These are phyloP conservation scores for Yarrowia osloensis DNA, from an alignment of 805 yeast species.

Conservation along the genomic window DNA sequence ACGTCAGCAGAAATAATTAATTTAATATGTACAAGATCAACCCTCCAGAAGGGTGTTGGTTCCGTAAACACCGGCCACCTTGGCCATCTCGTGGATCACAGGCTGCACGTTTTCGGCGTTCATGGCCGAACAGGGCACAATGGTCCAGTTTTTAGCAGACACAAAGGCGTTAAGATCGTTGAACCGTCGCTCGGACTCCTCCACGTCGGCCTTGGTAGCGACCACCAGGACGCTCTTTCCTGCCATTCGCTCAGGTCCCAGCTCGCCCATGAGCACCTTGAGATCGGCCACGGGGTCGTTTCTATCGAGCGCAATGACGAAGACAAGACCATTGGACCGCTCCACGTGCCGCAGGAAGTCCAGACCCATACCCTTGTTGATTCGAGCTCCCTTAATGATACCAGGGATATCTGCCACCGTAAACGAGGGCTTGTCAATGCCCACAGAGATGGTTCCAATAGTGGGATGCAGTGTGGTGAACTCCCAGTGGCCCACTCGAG, in stretches of 20 bases:
- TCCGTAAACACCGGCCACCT: constrained; percentile 30
- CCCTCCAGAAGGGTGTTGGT: background rate
- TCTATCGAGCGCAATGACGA: constrained; percentile 77
- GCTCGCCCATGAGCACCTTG: constrained; percentile 61
- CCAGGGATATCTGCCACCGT: constrained; percentile 99
- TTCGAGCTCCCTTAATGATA: constrained; percentile 78
- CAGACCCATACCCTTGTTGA: constrained; percentile 88
- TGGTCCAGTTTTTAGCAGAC: constrained; percentile 57
- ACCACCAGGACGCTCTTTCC: constrained; percentile 70
- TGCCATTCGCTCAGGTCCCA: constrained; percentile 64
- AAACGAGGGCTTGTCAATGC: constrained; percentile 57
- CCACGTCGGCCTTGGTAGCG: constrained; percentile 92
- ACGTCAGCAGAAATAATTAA: background rate
- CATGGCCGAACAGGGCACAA: constrained; percentile 83
- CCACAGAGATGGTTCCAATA: constrained; percentile 77
- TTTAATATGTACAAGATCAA: constrained; percentile 12
- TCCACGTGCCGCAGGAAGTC: constrained; percentile 92
- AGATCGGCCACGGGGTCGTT: constrained; percentile 67
- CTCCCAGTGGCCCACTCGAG: constrained; percentile 94
- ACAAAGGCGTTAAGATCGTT: constrained; percentile 49
- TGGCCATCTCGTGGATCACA: constrained; percentile 70
- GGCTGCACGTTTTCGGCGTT: constrained; percentile 70
- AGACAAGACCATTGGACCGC: constrained; percentile 84
- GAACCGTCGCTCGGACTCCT: constrained; percentile 54
- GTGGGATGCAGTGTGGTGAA: constrained; percentile 93